Base-by-base conservation (phyloP, 1,139 yeast species). In the Ogataea hybrid region DNA sequence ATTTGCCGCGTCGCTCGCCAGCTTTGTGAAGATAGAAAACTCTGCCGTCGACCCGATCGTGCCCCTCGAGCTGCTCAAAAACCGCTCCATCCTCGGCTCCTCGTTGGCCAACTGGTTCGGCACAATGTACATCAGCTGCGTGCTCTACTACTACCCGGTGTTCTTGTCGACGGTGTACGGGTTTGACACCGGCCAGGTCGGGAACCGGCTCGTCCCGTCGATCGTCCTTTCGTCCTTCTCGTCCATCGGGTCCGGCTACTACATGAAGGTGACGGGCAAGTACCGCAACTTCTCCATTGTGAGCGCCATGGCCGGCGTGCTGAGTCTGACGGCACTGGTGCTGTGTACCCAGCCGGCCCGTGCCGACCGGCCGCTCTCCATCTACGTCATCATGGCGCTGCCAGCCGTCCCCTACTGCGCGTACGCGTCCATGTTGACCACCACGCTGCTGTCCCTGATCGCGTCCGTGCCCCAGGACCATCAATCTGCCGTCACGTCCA, bases 401-500 rank as follows among this genome's bases (percentile, higher is more conserved):
- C 57, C 65, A 39, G 39, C 63, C 3, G 57, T 70, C 3, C 68
- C 75, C 2, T 71, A 75, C 1, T 53, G 65, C 40, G 70, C 73
- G 2, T 74, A 73, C 52, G 61, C 78, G 4, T 59, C 69, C 14
- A 67, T 73, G 56, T 58, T 75, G 41, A 75, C 81, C 0, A 69
- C 75, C n/a, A 73, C 79, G 0, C 61, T 75, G 37, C 58, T 74
- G 18, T 68, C 80, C 4, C 65, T 75, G 54, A 75, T 75, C 47
- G 77, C 79, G 1, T 73, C 79, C 1, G 79, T 73, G 8, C 78
- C 79, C 2, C 42, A 61, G 7, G 69, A 71, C 43, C 63, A 62
- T 41, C 80, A 75, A 56, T 77, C 79, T 2, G 68, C 78, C 33
- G 73, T 77, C 7, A 75, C 80, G 1, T 72, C 79, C 3, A 72